These are phyloP conservation scores for Beauveria sp. DNA, from an alignment of 2,329 filamentous ascomycete genomes.

Conservation along the genomic window DNA sequence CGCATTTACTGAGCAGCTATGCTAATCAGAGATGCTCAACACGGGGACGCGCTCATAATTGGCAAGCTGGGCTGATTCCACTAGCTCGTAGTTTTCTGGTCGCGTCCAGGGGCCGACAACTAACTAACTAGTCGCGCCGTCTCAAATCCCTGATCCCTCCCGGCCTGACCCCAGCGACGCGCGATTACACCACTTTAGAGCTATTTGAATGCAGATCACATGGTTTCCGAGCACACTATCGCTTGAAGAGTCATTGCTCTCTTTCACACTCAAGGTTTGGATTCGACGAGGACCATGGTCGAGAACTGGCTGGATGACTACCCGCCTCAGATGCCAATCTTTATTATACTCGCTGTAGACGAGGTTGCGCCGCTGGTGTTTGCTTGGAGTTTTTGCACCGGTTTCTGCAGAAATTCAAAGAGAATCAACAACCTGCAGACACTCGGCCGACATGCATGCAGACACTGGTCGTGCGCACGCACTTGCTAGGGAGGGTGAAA, in stretches of 20 bases:
- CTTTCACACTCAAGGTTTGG: no score
- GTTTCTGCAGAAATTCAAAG: neutral
- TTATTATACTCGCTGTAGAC: neutral
- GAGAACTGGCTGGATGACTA: neutral
- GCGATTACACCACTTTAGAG: neutral
- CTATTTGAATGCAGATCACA: neutral
- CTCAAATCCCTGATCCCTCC: constrained; percentile 7
- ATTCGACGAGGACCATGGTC: neutral
- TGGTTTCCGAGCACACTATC: neutral
- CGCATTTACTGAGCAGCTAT: neutral
- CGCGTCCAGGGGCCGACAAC: neutral
- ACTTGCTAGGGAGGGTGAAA: neutral
- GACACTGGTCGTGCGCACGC: neutral
- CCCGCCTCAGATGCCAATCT: neutral
- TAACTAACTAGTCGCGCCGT: neutral
- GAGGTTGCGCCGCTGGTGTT: neutral
- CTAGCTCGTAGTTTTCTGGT: neutral
- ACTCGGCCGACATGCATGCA: neutral
- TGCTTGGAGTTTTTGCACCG: neutral
- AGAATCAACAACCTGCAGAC: neutral
- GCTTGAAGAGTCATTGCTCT: neutral
- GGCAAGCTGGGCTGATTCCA: neutral
- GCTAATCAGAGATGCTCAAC: no score
- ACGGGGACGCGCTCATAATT: neutral
- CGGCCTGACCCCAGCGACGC: neutral